A percentile compares a stretch with the other conserved stretches of the same genome.
These are phyloP conservation scores for Microbotryum violaceum DNA, from an alignment of 1,284 basidiomycete genomes.

Conservation along the genomic window DNA sequence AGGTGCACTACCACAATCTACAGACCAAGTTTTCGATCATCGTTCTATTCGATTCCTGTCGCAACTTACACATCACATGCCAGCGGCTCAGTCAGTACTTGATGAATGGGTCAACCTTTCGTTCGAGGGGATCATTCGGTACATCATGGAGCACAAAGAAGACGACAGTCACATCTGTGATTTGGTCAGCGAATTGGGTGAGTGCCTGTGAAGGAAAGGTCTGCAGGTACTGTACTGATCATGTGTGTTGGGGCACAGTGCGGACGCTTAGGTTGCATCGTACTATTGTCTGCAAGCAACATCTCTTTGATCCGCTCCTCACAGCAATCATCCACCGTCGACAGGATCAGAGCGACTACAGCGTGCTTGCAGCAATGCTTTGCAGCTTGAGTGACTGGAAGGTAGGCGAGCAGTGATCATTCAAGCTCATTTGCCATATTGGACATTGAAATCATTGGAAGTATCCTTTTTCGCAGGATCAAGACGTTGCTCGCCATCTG, in stretches of 20 bases:
- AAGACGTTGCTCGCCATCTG: slow-evolving; percentile 27
- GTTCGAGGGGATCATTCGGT: slow-evolving; percentile 10
- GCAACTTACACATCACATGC: not conserved
- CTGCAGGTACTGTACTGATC: too few species aligned
- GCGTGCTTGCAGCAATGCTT: slow-evolving; percentile 6
- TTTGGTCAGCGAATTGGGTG: slow-evolving; percentile 7
- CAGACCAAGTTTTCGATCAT: too few species aligned
- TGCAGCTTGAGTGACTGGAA: slow-evolving; percentile 17
- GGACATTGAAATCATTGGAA: not conserved
- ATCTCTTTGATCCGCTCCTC: slow-evolving; percentile 21
- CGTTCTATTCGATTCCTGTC: slow-evolving; percentile 4
- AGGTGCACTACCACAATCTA: too few species aligned
- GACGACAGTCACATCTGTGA: slow-evolving; percentile 3
- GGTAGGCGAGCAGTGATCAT: slow-evolving; percentile 4
- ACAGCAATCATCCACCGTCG: slow-evolving; percentile 17
- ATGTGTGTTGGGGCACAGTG: too few species aligned
- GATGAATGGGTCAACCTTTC: slow-evolving; percentile 5
- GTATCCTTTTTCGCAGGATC: slow-evolving; percentile 9
- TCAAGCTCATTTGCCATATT: not conserved
- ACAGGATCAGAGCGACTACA: slow-evolving; percentile 10
- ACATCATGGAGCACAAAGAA: slow-evolving; percentile 16
- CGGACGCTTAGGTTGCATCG: not conserved
- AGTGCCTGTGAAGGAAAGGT: not conserved
- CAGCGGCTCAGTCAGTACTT: not conserved
- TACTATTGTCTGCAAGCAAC: slow-evolving; percentile 7